phyloP scores from a whole-genome alignment of 2,329 filamentous ascomycete genomes.

The Talaromyces sp. region DNA sequence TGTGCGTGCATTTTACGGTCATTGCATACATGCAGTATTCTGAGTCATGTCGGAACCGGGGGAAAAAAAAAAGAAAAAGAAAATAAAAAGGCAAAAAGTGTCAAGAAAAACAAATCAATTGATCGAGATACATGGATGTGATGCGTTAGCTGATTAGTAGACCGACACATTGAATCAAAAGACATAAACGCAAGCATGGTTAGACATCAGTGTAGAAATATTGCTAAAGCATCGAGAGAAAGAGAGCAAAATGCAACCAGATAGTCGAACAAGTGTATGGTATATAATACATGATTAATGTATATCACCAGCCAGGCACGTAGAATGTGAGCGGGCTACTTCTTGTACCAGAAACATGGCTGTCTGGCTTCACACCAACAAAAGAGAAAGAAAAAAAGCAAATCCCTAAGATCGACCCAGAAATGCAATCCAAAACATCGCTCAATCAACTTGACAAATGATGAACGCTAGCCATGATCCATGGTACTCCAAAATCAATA shows the following conservation, averaged over 20 bases:
- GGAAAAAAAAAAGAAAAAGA: too few species aligned
- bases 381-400: neutral
- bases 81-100: conserved; percentile 6
- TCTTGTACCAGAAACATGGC: neutral
- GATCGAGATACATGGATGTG: neutral
- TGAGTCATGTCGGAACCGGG: conserved; percentile 2
- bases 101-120: neutral
- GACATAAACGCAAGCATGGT: neutral
- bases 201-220: neutral
- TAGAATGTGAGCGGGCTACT: too few species aligned
- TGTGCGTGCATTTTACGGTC: conserved; percentile 1
- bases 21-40: conserved; percentile 5
- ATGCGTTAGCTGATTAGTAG: neutral
- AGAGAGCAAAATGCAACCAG: neutral
- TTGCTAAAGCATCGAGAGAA: neutral
- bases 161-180: neutral
- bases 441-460: neutral
- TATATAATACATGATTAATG: neutral
- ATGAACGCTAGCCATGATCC: neutral
- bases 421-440: conserved; percentile 1
- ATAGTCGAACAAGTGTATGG: neutral
- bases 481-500: neutral
- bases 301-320: neutral
- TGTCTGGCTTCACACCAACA: neutral
- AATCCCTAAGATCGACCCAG: neutral